A percentile compares a stretch with the other conserved stretches of the same genome.
Conservation (phyloP, 176 grass and related monocot genomes). For the Aegilops tauschii region DNA sequence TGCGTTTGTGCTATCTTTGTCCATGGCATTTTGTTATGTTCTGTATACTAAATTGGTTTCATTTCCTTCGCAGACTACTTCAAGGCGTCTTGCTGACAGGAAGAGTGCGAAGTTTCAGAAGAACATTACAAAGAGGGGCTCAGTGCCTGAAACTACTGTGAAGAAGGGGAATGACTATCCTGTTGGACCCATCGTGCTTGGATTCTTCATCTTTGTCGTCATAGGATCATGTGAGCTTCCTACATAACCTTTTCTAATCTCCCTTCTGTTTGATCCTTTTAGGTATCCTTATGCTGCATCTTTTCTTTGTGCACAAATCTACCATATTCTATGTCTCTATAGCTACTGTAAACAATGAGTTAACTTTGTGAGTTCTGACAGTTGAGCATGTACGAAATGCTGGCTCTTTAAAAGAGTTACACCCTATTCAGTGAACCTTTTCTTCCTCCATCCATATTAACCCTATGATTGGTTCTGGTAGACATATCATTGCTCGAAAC, state of each 20-base stretch:
- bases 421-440: neutral
- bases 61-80: constrained; percentile 48
- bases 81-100: constrained; percentile 59
- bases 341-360: neutral
- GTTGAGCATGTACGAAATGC: neutral
- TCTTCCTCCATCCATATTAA: neutral
- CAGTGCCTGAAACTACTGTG: constrained; percentile 50
- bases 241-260: neutral
- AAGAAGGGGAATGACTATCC: constrained; percentile 65
- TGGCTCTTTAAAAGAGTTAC: neutral
- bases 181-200: constrained; percentile 57
- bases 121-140: constrained; percentile 51
- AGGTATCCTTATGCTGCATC: neutral
- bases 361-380: neutral
- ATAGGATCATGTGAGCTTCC: constrained; percentile 52
- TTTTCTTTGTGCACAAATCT: neutral
- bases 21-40: neutral
- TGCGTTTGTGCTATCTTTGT: neutral
- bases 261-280: neutral
- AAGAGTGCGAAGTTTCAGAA: constrained; percentile 62
- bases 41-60: neutral
- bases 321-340: neutral
- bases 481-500: neutral
- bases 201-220: constrained; percentile 66
- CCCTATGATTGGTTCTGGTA: neutral